Evolutionary conservation across 106 monocot genomes (phyloP), one percentile per base, ranked within the genome.

Genomic region (Ottelia alismoides): DNA sequence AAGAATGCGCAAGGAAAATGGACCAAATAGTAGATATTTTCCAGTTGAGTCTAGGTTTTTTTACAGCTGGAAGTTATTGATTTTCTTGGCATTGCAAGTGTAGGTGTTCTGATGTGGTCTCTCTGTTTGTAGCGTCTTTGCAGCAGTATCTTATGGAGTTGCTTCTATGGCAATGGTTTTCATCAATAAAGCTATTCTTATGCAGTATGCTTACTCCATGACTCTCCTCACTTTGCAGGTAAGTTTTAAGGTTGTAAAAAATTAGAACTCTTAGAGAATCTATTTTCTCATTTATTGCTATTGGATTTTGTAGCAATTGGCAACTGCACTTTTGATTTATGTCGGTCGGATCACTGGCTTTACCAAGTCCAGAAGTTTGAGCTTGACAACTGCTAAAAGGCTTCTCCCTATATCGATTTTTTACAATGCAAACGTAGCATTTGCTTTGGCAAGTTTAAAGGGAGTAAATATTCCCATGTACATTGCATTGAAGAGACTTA

Each of bases 401-500:
- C 89, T 98, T 55, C 62, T 98, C n/a, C 89, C 96, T 1, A 2
- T 98, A 32, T 89, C 96, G 0, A 10, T 98, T 11, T 98, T 98
- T 63, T 98, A 98, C 72, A 98, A 98, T 74, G 96, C 96, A 54
- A 98, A 98, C 79, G 96, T 90, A 20, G 85, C 81, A 49, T 98
- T 98, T 81, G 96, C 85, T 23, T 60, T 96, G 60, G 88, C 94
- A 52, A 96, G 88, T 66, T 52, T 96, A 28, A 96, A 84, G 47
- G 94, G 94, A 35, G 85, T 96, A 20, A 96, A 96, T 58, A 96
- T 96, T 51, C 94, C 94, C 21, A 96, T 96, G 94, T 96, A 96
- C 60, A 96, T 96, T 62, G 94, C 94, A 27, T 43, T 94, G 28
- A 94, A 94, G 71, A 78, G 94, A 64, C 88, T 94, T 25, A 94